Conservation (phyloP, 768 basidiomycete genomes). For the Suillus sp. region DNA sequence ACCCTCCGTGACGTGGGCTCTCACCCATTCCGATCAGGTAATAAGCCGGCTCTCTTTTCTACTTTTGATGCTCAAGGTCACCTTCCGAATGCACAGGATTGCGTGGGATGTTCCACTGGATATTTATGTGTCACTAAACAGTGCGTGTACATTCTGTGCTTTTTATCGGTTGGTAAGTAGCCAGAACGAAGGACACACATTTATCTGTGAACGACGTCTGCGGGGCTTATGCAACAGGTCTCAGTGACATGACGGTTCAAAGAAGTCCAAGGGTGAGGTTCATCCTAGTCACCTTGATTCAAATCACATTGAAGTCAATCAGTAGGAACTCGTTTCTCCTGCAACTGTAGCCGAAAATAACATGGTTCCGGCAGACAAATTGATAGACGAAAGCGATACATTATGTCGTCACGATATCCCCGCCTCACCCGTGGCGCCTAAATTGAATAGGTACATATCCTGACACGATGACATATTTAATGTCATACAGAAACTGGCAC, state of each 20-base stretch:
- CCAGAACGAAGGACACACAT: neutral
- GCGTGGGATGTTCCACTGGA: neutral
- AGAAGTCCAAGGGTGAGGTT: neutral
- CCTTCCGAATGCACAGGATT: neutral
- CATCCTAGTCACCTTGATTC: neutral
- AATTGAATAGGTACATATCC: neutral
- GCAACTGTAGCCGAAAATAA: neutral
- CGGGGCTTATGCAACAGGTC: neutral
- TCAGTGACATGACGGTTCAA: neutral
- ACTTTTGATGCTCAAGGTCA: neutral
- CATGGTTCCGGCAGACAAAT: neutral
- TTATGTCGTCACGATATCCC: neutral
- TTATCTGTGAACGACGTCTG: neutral
- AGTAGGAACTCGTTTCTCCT: neutral
- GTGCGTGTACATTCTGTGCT: neutral
- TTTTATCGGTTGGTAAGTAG: neutral
- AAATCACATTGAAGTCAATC: neutral
- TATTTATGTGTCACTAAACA: neutral
- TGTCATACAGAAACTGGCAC: neutral
- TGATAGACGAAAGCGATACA: neutral
- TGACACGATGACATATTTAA: neutral
- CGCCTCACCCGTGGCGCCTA: neutral
- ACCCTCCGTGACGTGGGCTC: neutral
- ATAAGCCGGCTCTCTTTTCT: neutral
- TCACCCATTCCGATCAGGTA: neutral